phyloP scores from a whole-genome alignment of 495 filamentous ascomycete genomes.

The Xylaria castorea region DNA sequence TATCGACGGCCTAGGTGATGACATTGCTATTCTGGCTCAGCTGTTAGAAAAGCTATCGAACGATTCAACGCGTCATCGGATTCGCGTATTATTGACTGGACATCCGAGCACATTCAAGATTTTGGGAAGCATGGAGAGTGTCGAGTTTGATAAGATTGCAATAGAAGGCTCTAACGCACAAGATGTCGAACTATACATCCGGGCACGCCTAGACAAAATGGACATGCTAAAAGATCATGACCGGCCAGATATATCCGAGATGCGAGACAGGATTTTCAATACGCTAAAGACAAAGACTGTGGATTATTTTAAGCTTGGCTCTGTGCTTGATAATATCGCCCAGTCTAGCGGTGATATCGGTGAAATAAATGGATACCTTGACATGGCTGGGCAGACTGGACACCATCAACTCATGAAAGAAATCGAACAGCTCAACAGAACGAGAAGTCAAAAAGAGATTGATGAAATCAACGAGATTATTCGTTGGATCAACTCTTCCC shows the following conservation, averaged over 20 bases:
- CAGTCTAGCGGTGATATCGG: background rate
- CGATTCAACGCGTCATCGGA: background rate
- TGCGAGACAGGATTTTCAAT: background rate
- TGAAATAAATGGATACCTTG: background rate
- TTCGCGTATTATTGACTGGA: background rate
- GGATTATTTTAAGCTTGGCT: background rate
- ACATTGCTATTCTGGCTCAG: background rate
- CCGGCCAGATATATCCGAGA: background rate
- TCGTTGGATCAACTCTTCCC: background rate
- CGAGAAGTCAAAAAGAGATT: background rate
- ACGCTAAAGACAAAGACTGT: background rate
- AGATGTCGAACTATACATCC: background rate
- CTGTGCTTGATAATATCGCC: background rate
- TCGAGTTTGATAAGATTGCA: background rate
- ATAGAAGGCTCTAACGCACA: background rate
- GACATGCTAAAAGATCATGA: background rate
- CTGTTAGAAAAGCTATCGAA: background rate
- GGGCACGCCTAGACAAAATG: background rate
- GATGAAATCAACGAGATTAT: background rate
- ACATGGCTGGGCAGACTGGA: background rate
- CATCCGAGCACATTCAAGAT: background rate
- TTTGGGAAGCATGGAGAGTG: background rate
- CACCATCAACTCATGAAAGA: background rate
- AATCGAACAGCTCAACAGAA: background rate
- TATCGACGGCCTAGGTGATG: background rate